A percentile compares a stretch with the other conserved stretches of the same genome.
These are phyloP conservation scores for Fusarium setosum DNA, from an alignment of 2,329 filamentous ascomycete genomes.

Conservation along the genomic window DNA sequence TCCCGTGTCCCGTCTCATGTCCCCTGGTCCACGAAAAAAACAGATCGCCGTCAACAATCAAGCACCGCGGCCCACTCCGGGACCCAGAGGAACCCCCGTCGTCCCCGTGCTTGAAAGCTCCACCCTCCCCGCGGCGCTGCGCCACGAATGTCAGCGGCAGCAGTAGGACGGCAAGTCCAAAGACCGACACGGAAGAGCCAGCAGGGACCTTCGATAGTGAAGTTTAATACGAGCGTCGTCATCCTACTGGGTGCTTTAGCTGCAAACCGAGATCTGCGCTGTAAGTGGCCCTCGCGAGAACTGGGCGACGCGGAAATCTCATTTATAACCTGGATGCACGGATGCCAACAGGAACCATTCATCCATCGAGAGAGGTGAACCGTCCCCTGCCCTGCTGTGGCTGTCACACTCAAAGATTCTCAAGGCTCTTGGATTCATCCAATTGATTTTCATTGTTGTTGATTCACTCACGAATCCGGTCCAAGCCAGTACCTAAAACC, in stretches of 20 bases:
- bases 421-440: constrained; percentile 3
- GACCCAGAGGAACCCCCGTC: constrained; percentile 12
- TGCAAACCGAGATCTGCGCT: too few relatives aligned
- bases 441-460: neutral
- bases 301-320: neutral
- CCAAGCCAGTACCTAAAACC: neutral
- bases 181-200: too few relatives aligned
- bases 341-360: constrained; percentile 3
- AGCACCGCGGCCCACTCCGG: neutral
- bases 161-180: constrained; percentile 1
- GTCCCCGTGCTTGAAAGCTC: constrained; percentile 22
- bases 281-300: too few relatives aligned
- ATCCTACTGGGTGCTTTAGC: neutral
- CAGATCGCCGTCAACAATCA: constrained; percentile 21
- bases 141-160: constrained; percentile 37
- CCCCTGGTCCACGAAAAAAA: constrained; percentile 6
- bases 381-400: constrained; percentile 6
- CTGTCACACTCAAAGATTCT: neutral
- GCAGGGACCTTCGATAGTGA: constrained; percentile 2
- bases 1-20: constrained; percentile 22
- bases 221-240: neutral
- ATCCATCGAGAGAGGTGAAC: neutral
- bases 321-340: neutral
- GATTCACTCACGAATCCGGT: constrained; percentile 12
- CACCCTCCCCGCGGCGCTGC: constrained; percentile 32